Evolutionary conservation across 73 alveolate genomes (phyloP).

Genomic region (Uronychia setigera): DNA sequence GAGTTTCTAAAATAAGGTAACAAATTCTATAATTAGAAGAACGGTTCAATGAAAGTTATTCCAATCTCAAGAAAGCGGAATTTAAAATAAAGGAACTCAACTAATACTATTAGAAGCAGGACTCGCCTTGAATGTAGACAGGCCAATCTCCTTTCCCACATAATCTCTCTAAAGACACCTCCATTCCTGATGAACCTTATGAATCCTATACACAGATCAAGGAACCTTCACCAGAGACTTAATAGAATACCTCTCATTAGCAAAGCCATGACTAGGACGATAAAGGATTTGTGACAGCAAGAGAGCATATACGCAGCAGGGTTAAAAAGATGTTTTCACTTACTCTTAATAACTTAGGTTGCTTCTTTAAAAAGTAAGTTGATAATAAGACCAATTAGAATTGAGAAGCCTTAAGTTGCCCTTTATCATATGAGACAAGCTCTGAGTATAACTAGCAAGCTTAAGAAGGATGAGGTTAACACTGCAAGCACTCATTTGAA

Average conservation of each 20-base stretch:
- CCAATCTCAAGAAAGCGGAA: no score
- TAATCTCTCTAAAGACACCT: no score
- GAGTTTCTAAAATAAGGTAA: neutral
- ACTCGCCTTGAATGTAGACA: no score
- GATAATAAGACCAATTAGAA: constrained; percentile 10
- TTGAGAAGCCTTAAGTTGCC: constrained; percentile 58
- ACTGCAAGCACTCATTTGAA: constrained; percentile 66
- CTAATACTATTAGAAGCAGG: no score
- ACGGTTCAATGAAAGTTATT: no score
- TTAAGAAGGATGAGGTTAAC: constrained; percentile 20
- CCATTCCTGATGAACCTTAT: no score
- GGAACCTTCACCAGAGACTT: no score
- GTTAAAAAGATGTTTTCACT: constrained; percentile 7
- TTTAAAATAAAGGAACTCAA: no score
- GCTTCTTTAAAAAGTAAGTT: constrained; percentile 19
- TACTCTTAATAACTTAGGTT: constrained; percentile 26
- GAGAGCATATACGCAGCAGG: neutral
- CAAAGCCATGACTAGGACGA: no score
- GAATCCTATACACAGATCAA: no score
- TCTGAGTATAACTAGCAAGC: constrained; percentile 13
- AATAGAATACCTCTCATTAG: no score
- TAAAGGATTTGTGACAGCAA: neutral
- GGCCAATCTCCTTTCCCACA: no score
- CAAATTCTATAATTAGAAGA: neutral
- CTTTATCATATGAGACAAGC: constrained; percentile 44